A percentile compares a stretch with the other conserved stretches of the same genome.
These are phyloP conservation scores for Ascochyta koolunga DNA, from an alignment of 2,329 filamentous ascomycete species.

Conservation along the genomic window DNA sequence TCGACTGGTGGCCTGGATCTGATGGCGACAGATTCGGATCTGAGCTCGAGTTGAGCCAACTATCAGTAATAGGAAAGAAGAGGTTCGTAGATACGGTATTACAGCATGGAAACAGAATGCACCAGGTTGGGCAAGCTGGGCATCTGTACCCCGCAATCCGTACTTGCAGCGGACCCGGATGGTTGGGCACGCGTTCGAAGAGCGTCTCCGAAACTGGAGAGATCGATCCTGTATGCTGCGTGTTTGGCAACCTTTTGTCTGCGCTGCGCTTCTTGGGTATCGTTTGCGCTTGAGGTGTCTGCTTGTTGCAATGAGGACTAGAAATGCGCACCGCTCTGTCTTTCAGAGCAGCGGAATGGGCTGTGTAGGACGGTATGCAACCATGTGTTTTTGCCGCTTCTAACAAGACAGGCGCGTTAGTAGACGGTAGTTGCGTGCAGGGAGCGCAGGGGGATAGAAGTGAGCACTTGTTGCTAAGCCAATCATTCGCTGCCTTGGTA, in stretches of 20 bases:
- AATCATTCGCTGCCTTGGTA: not conserved
- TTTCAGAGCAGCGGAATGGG: not conserved
- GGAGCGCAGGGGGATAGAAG: not conserved
- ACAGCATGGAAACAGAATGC: not conserved
- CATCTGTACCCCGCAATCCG: not conserved
- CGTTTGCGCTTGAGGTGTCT: not conserved
- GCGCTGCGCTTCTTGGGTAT: not conserved
- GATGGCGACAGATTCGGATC: not conserved
- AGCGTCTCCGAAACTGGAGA: too few relatives aligned
- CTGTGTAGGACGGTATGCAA: not conserved
- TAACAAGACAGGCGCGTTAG: slow-evolving; percentile 10
- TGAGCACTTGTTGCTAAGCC: not conserved
- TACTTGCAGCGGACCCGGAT: not conserved
- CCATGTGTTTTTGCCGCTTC: not conserved
- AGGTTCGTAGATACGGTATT: not conserved
- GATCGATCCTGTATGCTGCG: not conserved
- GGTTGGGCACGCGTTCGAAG: not conserved
- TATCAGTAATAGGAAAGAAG: not conserved
- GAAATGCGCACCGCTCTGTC: not conserved
- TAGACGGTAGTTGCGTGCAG: not conserved
- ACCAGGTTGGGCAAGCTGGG: not conserved
- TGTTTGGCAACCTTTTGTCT: not conserved
- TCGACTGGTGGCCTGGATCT: not conserved
- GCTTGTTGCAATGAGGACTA: not conserved
- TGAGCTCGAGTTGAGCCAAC: not conserved